phyloP scores from a whole-genome alignment of 176 grass and related monocot genomes.

The Oropetium thomaeum region DNA sequence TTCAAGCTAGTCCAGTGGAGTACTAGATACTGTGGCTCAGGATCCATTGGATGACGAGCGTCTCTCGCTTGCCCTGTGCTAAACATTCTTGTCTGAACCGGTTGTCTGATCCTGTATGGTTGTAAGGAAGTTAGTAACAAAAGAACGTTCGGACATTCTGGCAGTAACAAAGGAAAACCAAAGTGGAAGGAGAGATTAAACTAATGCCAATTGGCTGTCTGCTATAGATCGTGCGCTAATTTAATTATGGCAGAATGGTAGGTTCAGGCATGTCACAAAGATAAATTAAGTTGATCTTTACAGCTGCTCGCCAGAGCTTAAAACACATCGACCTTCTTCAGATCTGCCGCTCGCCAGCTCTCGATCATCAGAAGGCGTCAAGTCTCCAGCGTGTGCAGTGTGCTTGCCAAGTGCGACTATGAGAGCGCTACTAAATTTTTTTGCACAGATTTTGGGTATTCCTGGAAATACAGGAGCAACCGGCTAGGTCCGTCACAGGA shows the following conservation, averaged over 20 bases:
- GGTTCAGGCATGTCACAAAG: background rate
- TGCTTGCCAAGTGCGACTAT: too few species aligned
- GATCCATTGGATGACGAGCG: too few species aligned
- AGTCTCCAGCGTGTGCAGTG: too few species aligned
- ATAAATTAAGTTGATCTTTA: background rate
- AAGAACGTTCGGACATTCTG: background rate
- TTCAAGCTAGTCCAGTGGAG: too few species aligned
- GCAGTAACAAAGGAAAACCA: background rate
- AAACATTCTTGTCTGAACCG: background rate
- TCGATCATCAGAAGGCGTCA: too few species aligned
- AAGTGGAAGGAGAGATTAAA: background rate
- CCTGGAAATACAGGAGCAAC: too few species aligned
- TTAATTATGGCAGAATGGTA: background rate
- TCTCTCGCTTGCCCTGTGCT: too few species aligned
- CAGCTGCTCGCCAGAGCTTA: background rate
- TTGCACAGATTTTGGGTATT: too few species aligned
- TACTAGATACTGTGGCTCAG: too few species aligned
- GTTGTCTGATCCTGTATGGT: background rate
- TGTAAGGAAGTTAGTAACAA: too few species aligned
- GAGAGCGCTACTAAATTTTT: too few species aligned
- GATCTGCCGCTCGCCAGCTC: background rate
- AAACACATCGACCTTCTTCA: background rate
- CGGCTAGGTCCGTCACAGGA: too few species aligned
- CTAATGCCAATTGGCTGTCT: background rate
- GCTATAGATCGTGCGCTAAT: background rate